Conservation (phyloP, 768 basidiomycete genomes). For the Trametes maxima region DNA sequence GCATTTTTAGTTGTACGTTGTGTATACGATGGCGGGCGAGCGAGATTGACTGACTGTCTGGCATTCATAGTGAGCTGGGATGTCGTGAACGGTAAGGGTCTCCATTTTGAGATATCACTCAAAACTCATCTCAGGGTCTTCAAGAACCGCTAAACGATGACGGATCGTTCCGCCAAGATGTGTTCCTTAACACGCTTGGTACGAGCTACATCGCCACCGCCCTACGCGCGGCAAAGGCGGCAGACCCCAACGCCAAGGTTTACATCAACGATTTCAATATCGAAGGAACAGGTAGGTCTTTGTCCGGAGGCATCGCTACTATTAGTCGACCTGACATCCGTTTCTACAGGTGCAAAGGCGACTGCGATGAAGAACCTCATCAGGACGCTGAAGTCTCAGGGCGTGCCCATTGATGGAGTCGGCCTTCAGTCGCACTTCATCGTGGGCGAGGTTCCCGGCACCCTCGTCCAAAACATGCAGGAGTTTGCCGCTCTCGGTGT, state of each 20-base stretch:
- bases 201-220: constrained; percentile 51
- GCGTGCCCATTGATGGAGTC: constrained; percentile 62
- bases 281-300: constrained; percentile 38
- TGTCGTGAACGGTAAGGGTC: constrained; percentile 46
- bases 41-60: neutral
- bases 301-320: neutral
- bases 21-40: neutral
- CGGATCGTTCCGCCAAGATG: constrained; percentile 53
- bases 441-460: constrained; percentile 54
- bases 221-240: constrained; percentile 50
- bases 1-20: constrained; percentile 9
- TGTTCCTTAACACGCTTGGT: constrained; percentile 60
- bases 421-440: constrained; percentile 64
- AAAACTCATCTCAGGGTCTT: neutral
- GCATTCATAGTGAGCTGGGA: constrained; percentile 47
- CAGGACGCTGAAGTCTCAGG: constrained; percentile 45
- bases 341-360: constrained; percentile 48
- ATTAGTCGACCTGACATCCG: neutral
- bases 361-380: constrained; percentile 59
- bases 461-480: constrained; percentile 48
- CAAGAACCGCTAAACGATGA: constrained; percentile 57
- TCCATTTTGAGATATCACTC: neutral
- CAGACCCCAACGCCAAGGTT: constrained; percentile 57
- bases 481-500: constrained; percentile 60
- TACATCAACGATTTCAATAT: constrained; percentile 50